Percentiles rank a stretch among this genome's conserved stretches.
Evolutionary conservation across 2,329 filamentous ascomycete species (phyloP).

Genomic region (Penicillium rolfsii): DNA sequence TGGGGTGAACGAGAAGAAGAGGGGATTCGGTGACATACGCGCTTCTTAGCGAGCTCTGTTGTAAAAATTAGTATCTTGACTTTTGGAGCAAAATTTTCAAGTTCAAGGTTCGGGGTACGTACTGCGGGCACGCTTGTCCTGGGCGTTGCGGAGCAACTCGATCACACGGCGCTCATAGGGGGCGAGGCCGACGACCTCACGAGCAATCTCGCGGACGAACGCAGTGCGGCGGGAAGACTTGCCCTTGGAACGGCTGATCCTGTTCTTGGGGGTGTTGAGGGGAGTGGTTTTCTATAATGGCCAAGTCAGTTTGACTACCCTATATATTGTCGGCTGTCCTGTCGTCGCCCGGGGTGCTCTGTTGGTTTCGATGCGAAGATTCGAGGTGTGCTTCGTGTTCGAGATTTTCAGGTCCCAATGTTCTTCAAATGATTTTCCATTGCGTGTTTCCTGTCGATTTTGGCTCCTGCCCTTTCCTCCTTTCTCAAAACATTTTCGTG

Average conservation of each 20-base stretch:
- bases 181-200: slow-evolving; percentile 94
- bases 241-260: slow-evolving; percentile 86
- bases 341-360: slow-evolving; percentile 3
- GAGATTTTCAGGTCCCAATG: slow-evolving; percentile 9
- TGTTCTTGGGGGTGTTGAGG: slow-evolving; percentile 72
- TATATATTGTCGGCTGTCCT: background rate
- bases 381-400: slow-evolving; percentile 8
- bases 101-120: background rate
- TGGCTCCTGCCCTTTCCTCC: too few species aligned
- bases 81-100: background rate
- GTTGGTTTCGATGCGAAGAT: slow-evolving; percentile 3
- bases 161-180: slow-evolving; percentile 98
- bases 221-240: slow-evolving; percentile 95
- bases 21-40: slow-evolving; percentile 62
- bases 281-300: slow-evolving; percentile 76
- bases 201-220: slow-evolving; percentile 96
- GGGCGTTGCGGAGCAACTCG: slow-evolving; percentile 97
- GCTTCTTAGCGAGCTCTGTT: slow-evolving; percentile 91
- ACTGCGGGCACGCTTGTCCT: slow-evolving; percentile 95
- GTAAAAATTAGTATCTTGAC: background rate
- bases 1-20: background rate
- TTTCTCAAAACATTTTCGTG: background rate
- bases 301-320: slow-evolving; percentile 46
- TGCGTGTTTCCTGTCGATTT: background rate
- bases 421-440: background rate